Base-by-base conservation (phyloP, 148 eudicot species). In the Spergularia bocconei region DNA sequence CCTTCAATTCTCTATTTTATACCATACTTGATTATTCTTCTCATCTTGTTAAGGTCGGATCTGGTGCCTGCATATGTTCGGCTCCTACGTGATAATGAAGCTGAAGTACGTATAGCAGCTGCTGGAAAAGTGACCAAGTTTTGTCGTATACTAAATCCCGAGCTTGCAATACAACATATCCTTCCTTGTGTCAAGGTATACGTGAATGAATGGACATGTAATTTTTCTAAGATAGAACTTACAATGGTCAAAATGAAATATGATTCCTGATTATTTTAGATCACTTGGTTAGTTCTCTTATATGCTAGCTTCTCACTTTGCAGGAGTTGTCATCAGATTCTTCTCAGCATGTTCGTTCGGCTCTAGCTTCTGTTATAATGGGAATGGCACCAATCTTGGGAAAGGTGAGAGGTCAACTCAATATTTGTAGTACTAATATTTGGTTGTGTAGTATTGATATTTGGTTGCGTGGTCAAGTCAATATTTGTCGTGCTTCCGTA, bases 21-120 rank as follows among this genome's bases (percentile, higher is more conserved):
- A 36, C 66, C 29, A 36, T 74, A 75, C 19, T 53, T 80, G 69
- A 33, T 75, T 38, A n/a, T 25, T 68, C 20, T 29, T 62, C 4
- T 78, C 47, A 67, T 74, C 54, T 29, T 77, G 57, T 72, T 72
- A 52, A 72, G 97, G 86, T 82, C 89, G 79, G 97, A 91, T 69
- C 82, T 91, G 83, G 86, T 91, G 77, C 97, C 97, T 65, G 97
- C 93, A 36, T 91, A 91, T 84, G 97, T 91, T 51, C 89, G 91
- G 78, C 83, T 91, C 69, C 91, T 91, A 69, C 97, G 97, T 4
- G 97, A 91, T 76, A 91, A 91, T 79, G 97, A 91, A 81, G 97
- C 97, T 70, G 97, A 91, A 88, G 97, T 91, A 23, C 91, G 97
- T 67, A 89, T 91, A 76, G 97, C 97, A 74, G 97, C 97, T 82